Conservation (phyloP, 495 filamentous ascomycete genomes). For the Recurvomyces mirabilis region DNA sequence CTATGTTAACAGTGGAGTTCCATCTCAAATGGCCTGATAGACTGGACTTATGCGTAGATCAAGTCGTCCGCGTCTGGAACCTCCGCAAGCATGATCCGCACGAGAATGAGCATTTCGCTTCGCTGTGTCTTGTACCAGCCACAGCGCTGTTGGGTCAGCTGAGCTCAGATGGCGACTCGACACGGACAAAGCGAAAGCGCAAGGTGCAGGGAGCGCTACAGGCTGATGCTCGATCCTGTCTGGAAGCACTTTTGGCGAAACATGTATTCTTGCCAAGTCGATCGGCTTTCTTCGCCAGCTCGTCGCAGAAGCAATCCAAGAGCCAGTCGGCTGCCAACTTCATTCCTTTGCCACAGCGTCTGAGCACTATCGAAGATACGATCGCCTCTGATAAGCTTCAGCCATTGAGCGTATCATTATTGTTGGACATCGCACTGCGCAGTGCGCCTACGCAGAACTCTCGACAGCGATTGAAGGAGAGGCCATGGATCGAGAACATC, state of each 20-base stretch:
- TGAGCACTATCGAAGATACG: neutral
- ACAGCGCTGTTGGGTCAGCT: conserved; percentile 18
- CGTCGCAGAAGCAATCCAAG: conserved; percentile 11
- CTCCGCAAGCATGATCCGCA: conserved; percentile 6
- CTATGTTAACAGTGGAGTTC: neutral
- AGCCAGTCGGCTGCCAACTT: neutral
- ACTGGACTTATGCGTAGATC: no score
- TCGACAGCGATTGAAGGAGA: conserved; percentile 19
- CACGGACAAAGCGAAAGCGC: conserved; percentile 8
- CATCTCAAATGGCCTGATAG: neutral
- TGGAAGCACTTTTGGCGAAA: conserved; percentile 55
- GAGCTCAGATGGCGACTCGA: neutral
- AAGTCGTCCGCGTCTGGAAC: conserved; percentile 9
- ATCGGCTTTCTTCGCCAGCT: conserved; percentile 29
- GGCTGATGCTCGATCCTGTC: conserved; percentile 27
- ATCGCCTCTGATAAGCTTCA: neutral
- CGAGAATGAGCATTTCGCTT: conserved; percentile 22
- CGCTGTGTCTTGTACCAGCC: conserved; percentile 22
- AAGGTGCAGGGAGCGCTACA: no score
- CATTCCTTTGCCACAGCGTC: neutral
- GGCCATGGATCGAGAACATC: conserved; percentile 27
- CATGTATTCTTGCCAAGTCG: conserved; percentile 62
- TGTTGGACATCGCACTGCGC: conserved; percentile 26
- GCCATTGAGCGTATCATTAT: conserved; percentile 14
- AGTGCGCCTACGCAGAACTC: conserved; percentile 15